phyloP scores from a whole-genome alignment of 2,329 filamentous ascomycete genomes.

The Penicillium palitans region DNA sequence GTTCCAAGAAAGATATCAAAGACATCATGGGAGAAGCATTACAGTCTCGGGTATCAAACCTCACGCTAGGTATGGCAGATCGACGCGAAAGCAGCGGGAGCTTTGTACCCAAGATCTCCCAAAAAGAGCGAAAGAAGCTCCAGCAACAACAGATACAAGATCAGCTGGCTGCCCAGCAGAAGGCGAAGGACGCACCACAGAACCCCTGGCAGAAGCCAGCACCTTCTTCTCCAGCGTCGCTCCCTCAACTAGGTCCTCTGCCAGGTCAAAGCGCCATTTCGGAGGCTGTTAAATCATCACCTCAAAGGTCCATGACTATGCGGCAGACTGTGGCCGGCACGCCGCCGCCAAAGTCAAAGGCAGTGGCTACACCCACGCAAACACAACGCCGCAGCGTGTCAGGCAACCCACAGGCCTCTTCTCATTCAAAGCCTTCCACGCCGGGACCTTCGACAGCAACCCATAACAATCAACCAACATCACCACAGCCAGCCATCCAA shows the following conservation, averaged over 20 bases:
- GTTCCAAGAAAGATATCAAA: conserved; percentile 69
- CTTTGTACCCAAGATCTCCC: conserved; percentile 68
- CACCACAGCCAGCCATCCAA: conserved; percentile 37
- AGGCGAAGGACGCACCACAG: conserved; percentile 37
- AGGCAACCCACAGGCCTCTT: conserved; percentile 15
- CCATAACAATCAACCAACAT: conserved; percentile 25
- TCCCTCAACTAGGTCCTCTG: conserved; percentile 32
- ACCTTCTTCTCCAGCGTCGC: conserved; percentile 17
- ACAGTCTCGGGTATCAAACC: conserved; percentile 51
- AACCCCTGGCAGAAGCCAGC: conserved; percentile 65
- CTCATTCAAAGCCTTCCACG: conserved; percentile 18
- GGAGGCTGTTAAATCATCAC: conserved; percentile 27
- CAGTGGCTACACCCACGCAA: conserved; percentile 46
- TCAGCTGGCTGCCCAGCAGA: conserved; percentile 34
- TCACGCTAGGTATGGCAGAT: conserved; percentile 54
- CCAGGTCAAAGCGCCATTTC: conserved; percentile 36
- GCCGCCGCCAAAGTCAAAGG: conserved; percentile 29
- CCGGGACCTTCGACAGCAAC: conserved; percentile 34
- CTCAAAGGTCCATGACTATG: conserved; percentile 56
- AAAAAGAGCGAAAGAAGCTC: conserved; percentile 87
- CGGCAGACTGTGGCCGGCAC: conserved; percentile 60
- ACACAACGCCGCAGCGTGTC: conserved; percentile 44
- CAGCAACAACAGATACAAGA: conserved; percentile 64
- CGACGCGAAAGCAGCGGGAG: conserved; percentile 44
- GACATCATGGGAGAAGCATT: conserved; percentile 71